phyloP scores from a whole-genome alignment of 805 yeast genomes.

The Kodamaea laetipori region DNA sequence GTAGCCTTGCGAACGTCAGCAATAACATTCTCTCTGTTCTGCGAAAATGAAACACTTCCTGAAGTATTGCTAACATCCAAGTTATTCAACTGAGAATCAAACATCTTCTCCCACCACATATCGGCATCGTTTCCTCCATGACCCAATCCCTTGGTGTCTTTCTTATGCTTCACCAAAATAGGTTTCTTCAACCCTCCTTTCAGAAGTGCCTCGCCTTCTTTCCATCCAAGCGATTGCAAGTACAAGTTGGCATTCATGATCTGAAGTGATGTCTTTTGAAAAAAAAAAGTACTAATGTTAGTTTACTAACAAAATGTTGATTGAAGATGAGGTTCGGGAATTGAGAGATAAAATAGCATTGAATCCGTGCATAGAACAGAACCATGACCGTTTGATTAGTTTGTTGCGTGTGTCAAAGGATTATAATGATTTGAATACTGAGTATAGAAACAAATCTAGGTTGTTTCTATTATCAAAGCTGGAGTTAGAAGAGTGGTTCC shows the following conservation, averaged over 20 bases:
- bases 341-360: slow-evolving; percentile 13
- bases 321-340: slow-evolving; percentile 11
- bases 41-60: slow-evolving; percentile 53
- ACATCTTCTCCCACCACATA: slow-evolving; percentile 96
- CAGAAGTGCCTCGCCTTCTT: slow-evolving; percentile 81
- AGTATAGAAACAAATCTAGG: background rate
- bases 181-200: slow-evolving; percentile 84
- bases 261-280: slow-evolving; percentile 1
- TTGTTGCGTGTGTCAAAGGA: slow-evolving; percentile 9
- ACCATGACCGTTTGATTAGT: slow-evolving; percentile 22
- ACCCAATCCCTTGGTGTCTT: slow-evolving; percentile 89
- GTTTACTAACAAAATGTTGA: background rate
- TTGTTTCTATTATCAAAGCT: background rate
- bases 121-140: slow-evolving; percentile 74
- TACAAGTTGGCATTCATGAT: slow-evolving; percentile 76
- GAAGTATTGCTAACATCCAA: slow-evolving; percentile 54
- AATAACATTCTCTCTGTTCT: slow-evolving; percentile 49
- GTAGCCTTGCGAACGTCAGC: slow-evolving; percentile 49
- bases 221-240: slow-evolving; percentile 84
- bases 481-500: slow-evolving; percentile 1
- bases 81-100: slow-evolving; percentile 87
- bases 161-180: slow-evolving; percentile 84
- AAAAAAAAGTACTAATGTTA: slow-evolving; percentile 3
- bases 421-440: slow-evolving; percentile 10
- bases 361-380: slow-evolving; percentile 18